phyloP scores from a whole-genome alignment of 2,329 filamentous ascomycete species.

The Fusarium dlaminii region DNA sequence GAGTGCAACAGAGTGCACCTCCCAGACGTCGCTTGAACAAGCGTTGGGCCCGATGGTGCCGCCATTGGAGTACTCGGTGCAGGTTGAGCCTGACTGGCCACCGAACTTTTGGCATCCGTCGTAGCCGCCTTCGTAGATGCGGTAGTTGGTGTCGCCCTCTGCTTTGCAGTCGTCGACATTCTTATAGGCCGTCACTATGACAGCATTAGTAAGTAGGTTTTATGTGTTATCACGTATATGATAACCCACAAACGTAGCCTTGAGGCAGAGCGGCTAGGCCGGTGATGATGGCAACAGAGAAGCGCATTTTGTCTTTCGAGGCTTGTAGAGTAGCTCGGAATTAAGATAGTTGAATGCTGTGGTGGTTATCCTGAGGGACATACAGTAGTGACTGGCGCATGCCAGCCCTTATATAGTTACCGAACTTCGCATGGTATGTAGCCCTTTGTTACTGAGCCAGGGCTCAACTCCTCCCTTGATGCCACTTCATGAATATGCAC shows the following conservation, averaged over 20 bases:
- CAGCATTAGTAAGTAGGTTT: neutral
- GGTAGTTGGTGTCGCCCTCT: neutral
- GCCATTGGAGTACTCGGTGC: neutral
- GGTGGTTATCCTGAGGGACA: neutral
- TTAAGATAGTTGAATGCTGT: no score
- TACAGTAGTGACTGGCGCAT: neutral
- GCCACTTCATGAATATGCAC: neutral
- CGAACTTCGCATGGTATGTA: accelerated
- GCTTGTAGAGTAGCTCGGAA: accelerated
- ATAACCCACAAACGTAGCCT: neutral
- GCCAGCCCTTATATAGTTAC: neutral
- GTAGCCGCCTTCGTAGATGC: neutral
- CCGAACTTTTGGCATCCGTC: neutral
- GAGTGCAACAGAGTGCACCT: neutral
- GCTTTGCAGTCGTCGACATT: neutral
- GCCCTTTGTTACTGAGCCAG: no score
- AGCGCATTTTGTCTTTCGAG: neutral
- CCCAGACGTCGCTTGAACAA: neutral
- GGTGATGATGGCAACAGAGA: neutral
- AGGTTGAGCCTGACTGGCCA: neutral
- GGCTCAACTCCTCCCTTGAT: no score
- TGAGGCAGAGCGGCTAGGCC: neutral
- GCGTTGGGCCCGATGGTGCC: neutral
- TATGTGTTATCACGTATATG: neutral
- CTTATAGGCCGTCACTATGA: neutral